phyloP scores from a whole-genome alignment of 306 rosid genomes.

The Carpinus fangiana region DNA sequence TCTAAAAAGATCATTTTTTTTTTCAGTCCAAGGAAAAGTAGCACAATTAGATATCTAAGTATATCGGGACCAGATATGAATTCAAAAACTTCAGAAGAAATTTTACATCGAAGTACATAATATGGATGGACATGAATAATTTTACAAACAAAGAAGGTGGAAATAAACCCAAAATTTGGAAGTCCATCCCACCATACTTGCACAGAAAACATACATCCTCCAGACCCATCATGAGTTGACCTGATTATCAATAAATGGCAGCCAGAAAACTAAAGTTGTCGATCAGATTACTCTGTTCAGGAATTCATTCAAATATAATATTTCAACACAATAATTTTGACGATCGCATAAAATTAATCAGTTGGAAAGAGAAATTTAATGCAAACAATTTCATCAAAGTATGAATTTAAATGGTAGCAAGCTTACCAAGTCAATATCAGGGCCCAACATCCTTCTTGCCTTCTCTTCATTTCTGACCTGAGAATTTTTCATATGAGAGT shows the following conservation, averaged over 20 bases:
- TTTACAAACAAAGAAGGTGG: no score
- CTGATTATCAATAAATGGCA: neutral
- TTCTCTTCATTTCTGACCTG: slow-evolving; percentile 93
- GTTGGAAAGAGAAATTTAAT: no score
- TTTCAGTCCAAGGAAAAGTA: neutral
- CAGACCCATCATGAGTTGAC: neutral
- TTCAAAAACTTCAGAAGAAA: neutral
- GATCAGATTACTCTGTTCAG: neutral
- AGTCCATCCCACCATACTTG: no score
- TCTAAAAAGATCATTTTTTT: neutral
- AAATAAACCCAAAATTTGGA: no score
- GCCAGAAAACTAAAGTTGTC: neutral
- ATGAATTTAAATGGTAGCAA: slow-evolving; percentile 5
- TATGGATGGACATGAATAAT: no score
- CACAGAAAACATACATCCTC: neutral
- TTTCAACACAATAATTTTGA: no score
- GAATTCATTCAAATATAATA: neutral
- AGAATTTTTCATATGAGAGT: slow-evolving; percentile 26
- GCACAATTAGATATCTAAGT: neutral
- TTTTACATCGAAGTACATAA: no score
- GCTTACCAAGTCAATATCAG: slow-evolving; percentile 87
- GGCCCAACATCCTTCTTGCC: slow-evolving; percentile 83
- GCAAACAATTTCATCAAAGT: no score
- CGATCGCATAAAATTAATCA: no score
- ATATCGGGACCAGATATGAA: neutral